phyloP scores from a whole-genome alignment of 495 filamentous ascomycete species.

The Xylaria venustula region DNA sequence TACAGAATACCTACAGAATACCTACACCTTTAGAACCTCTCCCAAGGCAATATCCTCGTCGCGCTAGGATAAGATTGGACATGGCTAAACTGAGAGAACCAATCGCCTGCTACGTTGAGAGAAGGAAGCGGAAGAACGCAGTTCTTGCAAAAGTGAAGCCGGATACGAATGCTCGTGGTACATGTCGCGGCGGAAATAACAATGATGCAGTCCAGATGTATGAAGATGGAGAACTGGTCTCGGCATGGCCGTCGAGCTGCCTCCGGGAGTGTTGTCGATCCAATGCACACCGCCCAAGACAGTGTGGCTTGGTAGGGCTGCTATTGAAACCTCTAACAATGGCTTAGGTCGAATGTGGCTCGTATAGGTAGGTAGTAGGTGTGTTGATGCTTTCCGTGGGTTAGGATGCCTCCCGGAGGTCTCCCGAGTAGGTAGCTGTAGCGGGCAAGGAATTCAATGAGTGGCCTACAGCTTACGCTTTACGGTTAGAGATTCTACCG shows the following conservation, averaged over 20 bases:
- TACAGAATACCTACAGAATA: no score
- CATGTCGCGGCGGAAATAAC: background rate
- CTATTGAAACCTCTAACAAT: no score
- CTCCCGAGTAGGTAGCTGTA: background rate
- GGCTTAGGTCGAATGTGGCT: conserved; percentile 10
- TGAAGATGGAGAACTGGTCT: background rate
- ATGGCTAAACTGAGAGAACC: background rate
- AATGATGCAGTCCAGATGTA: background rate
- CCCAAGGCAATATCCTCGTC: no score
- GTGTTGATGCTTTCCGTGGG: background rate
- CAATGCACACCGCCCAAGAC: background rate
- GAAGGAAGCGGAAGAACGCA: background rate
- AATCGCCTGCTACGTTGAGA: background rate
- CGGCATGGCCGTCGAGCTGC: conserved; percentile 10
- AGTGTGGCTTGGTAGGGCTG: conserved; percentile 1
- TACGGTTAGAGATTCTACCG: no score
- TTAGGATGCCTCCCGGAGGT: conserved; percentile 9
- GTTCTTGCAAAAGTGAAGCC: background rate
- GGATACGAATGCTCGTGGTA: background rate
- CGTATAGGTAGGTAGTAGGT: no score
- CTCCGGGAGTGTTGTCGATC: background rate
- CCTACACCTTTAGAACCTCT: no score
- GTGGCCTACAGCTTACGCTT: no score
- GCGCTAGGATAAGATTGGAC: no score
- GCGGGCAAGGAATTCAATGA: no score